Conservation (phyloP, 768 basidiomycete genomes). For the Amyloporia xantha region DNA sequence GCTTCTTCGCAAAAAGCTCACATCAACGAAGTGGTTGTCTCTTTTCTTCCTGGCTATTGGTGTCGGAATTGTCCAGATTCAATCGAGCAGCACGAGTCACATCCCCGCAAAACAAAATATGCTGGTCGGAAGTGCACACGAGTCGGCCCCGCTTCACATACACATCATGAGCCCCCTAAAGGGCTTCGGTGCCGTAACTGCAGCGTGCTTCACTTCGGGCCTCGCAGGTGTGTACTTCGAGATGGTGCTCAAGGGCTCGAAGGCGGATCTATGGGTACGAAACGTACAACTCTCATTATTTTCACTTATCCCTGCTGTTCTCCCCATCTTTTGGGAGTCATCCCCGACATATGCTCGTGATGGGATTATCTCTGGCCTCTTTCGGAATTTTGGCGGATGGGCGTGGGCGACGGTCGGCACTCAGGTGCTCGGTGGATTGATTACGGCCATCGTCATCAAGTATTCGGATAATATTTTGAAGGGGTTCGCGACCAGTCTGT, state of each 20-base stretch:
- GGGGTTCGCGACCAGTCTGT: constrained; percentile 94
- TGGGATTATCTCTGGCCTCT: constrained; percentile 32
- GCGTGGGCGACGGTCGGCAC: constrained; percentile 90
- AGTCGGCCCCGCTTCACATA: constrained; percentile 47
- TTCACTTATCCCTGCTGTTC: constrained; percentile 82
- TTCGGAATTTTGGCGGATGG: constrained; percentile 88
- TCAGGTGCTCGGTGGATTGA: constrained; percentile 88
- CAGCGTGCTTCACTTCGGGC: constrained; percentile 86
- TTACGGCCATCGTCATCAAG: constrained; percentile 95
- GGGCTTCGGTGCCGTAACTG: constrained; percentile 77
- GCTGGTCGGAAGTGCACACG: constrained; percentile 63
- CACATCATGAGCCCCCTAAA: constrained; percentile 79
- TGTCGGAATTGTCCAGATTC: constrained; percentile 93
- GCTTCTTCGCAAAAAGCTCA: constrained; percentile 71
- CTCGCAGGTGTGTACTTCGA: constrained; percentile 92
- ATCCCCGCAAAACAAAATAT: constrained; percentile 23
- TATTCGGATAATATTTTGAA: constrained; percentile 94
- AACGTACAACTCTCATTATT: constrained; percentile 87
- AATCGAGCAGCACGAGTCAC: constrained; percentile 38
- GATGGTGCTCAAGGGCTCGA: constrained; percentile 82
- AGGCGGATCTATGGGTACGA: constrained; percentile 83
- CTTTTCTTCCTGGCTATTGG: constrained; percentile 86
- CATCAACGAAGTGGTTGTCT: constrained; percentile 76
- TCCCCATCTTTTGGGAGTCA: constrained; percentile 60
- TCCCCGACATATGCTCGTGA: constrained; percentile 24